Percentiles rank a stretch among this genome's conserved stretches.
Evolutionary conservation across 768 basidiomycete genomes (phyloP).

Genomic region (Serendipita sp.): DNA sequence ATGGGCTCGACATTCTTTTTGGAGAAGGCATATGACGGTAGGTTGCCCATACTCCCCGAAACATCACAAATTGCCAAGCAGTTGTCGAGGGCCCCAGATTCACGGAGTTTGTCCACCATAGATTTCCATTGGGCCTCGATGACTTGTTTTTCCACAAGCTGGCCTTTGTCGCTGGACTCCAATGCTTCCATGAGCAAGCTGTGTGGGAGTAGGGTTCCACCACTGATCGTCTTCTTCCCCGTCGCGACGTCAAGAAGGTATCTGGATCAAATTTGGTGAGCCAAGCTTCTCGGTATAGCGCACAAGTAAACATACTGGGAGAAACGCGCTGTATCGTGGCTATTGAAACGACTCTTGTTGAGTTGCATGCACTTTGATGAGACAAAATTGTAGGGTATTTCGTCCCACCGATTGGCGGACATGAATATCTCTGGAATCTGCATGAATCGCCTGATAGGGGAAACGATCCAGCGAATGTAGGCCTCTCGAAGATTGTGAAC

Average conservation of each 20-base stretch:
- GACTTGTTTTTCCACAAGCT: slow-evolving; percentile 25
- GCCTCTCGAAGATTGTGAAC: slow-evolving; percentile 35
- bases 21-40: slow-evolving; percentile 11
- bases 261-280: slow-evolving; percentile 14
- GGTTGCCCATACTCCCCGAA: slow-evolving; percentile 50
- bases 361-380: slow-evolving; percentile 45
- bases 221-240: slow-evolving; percentile 41
- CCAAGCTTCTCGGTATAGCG: neutral
- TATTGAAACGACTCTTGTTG: slow-evolving; percentile 38
- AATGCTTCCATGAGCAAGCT: slow-evolving; percentile 33
- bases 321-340: slow-evolving; percentile 46
- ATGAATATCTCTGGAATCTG: slow-evolving; percentile 45
- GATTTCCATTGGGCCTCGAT: slow-evolving; percentile 53
- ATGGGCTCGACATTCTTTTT: slow-evolving; percentile 27
- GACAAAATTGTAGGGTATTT: slow-evolving; percentile 43
- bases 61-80: slow-evolving; percentile 58
- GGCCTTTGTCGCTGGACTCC: slow-evolving; percentile 19
- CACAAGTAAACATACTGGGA: neutral
- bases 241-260: slow-evolving; percentile 42
- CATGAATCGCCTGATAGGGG: slow-evolving; percentile 33
- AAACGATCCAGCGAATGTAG: slow-evolving; percentile 44
- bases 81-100: slow-evolving; percentile 41
- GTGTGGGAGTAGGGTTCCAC: slow-evolving; percentile 53
- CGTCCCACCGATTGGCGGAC: slow-evolving; percentile 40
- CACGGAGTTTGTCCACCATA: slow-evolving; percentile 36